phyloP scores from a whole-genome alignment of 2,329 filamentous ascomycete genomes.

The Diplocarpon mali region DNA sequence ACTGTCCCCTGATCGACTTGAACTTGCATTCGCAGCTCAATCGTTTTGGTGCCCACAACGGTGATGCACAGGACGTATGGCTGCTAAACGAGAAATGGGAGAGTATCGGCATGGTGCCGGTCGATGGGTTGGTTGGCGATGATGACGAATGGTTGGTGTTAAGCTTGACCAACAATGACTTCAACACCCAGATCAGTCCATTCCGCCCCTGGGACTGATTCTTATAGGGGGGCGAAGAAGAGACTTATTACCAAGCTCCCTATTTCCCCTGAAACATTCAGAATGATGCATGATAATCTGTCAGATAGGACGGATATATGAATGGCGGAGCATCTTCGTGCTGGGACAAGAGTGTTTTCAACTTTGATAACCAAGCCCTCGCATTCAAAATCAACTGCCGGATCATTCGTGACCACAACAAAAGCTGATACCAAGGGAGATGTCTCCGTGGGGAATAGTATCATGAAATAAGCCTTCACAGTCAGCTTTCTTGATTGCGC shows the following conservation, averaged over 20 bases:
- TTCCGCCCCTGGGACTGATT: too few relatives aligned
- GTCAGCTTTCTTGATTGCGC: too few relatives aligned
- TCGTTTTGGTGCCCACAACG: conserved; percentile 58
- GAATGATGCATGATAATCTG: too few relatives aligned
- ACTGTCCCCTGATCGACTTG: conserved; percentile 57
- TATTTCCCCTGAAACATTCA: too few relatives aligned
- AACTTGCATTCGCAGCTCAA: conserved; percentile 55
- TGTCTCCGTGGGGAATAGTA: not conserved
- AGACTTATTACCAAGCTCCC: too few relatives aligned
- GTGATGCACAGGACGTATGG: conserved; percentile 44
- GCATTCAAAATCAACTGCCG: conserved; percentile 36
- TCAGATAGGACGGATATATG: conserved; percentile 38
- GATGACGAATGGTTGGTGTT: conserved; percentile 58
- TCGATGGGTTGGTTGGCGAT: conserved; percentile 34
- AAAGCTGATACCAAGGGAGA: not conserved
- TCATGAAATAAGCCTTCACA: too few relatives aligned
- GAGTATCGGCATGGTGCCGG: conserved; percentile 50
- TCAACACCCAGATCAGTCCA: conserved; percentile 47
- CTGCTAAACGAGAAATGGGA: conserved; percentile 74
- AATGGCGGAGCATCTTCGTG: conserved; percentile 44
- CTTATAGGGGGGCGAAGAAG: too few relatives aligned
- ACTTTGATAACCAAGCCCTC: conserved; percentile 47
- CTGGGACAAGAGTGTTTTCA: conserved; percentile 41
- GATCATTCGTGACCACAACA: conserved; percentile 12
- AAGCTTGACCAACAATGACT: conserved; percentile 61